These are phyloP conservation scores for Lophiostoma macrostomum DNA, from an alignment of 495 filamentous ascomycete species.

Conservation along the genomic window DNA sequence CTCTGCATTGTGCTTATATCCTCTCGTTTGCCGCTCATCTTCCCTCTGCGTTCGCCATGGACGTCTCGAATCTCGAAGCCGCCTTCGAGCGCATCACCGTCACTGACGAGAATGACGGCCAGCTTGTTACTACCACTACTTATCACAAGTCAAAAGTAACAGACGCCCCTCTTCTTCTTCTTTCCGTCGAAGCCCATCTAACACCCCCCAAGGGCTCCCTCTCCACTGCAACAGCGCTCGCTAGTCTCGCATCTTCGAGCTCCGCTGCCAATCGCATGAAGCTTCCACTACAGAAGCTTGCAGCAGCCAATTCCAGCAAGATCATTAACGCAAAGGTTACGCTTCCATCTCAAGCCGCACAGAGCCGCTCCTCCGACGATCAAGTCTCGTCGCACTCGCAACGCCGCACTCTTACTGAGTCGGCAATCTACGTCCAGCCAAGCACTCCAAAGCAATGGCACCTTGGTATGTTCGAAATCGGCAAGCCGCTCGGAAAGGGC, in stretches of 20 bases:
- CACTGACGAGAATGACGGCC: conserved; percentile 43
- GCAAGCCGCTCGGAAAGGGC: conserved; percentile 90
- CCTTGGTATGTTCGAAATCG: conserved; percentile 98
- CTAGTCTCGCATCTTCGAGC: conserved; percentile 36
- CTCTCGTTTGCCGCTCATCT: conserved; percentile 21
- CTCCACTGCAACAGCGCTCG: conserved; percentile 37
- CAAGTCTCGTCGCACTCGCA: not conserved
- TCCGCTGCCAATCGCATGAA: conserved; percentile 41
- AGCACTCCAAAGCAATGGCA: conserved; percentile 71
- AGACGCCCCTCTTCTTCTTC: conserved; percentile 3
- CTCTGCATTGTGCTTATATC: conserved; percentile 4
- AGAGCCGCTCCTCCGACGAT: conserved; percentile 44
- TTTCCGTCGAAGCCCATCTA: conserved; percentile 17
- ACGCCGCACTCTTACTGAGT: conserved; percentile 37
- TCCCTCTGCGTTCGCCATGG: conserved; percentile 27
- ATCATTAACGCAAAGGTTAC: conserved; percentile 49
- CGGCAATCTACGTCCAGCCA: conserved; percentile 59
- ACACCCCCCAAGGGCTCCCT: conserved; percentile 36
- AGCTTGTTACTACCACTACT: conserved; percentile 29
- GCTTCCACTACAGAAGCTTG: conserved; percentile 44
- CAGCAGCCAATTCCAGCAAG: conserved; percentile 32
- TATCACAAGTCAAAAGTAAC: conserved; percentile 42
- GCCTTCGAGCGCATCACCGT: conserved; percentile 43
- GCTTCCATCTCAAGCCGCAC: conserved; percentile 63
- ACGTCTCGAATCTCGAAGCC: conserved; percentile 39